Evolutionary conservation across 257 asterid species (phyloP).

Genomic region (Coffea eugenioides): DNA sequence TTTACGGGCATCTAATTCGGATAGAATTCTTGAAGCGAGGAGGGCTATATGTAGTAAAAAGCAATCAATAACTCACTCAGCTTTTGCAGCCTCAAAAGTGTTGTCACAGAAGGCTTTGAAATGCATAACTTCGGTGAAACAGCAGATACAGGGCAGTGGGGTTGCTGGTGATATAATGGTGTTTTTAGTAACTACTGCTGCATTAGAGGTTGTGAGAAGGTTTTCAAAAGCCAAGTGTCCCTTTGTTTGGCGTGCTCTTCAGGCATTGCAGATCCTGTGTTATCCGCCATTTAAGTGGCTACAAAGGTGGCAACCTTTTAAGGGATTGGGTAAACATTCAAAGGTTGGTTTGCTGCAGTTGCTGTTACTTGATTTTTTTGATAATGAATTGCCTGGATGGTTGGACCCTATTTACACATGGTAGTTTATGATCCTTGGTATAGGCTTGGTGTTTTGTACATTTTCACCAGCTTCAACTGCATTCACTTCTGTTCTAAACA

Average conservation of each 20-base stretch:
- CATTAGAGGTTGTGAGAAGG: constrained; percentile 40
- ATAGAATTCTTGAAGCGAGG: constrained; percentile 22
- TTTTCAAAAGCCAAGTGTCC: constrained; percentile 42
- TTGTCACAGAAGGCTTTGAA: constrained; percentile 30
- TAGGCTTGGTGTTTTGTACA: background rate
- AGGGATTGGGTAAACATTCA: constrained; percentile 25
- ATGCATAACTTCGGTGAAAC: constrained; percentile 29
- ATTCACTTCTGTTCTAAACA: background rate
- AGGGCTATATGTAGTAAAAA: constrained; percentile 20
- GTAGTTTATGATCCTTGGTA: background rate
- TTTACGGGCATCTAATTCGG: constrained; percentile 15
- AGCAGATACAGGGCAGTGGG: constrained; percentile 26
- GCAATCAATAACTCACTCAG: constrained; percentile 28
- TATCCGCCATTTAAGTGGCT: constrained; percentile 43
- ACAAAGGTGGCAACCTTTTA: constrained; percentile 41
- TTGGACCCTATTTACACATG: background rate
- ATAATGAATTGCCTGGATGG: background rate
- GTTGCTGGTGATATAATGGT: constrained; percentile 23
- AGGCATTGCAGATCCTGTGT: constrained; percentile 38
- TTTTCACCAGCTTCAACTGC: background rate
- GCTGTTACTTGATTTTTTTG: background rate
- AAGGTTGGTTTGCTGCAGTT: constrained; percentile 28
- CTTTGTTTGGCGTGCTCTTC: constrained; percentile 42
- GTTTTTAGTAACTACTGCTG: constrained; percentile 40
- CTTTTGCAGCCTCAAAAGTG: constrained; percentile 32